Base-by-base conservation (phyloP, 1,284 basidiomycete species). In the Austroboletus novae-zelandiae region DNA sequence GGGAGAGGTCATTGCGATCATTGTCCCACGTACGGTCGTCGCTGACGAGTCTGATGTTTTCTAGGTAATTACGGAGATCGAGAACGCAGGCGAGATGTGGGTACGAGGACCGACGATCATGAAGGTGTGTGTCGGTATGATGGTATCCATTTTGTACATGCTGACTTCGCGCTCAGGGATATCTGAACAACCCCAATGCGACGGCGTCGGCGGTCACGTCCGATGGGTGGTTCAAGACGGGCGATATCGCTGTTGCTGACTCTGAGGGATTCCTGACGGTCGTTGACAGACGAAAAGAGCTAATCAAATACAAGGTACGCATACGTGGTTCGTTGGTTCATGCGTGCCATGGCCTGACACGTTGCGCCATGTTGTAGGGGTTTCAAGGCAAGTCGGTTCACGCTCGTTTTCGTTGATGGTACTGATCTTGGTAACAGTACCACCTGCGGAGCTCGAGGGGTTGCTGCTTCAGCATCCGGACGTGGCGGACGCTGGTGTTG, bases 141-240 rank as follows among this genome's bases (percentile, higher is more conserved):
- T 20, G 13, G 2, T 9, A 18, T 20, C 5, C 36, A 2, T 27
- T 7, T 27, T 11, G 39, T 29, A 53, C 23, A 51, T 48, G 4
- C 27, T 18, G 17, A 11, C 17, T 11, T 30, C 5, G 3, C 27
- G 27, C 27, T 17, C 34, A 82, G 80, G 82, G 84, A n/a, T 87
- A 86, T 57, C 56, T 86, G 43, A 84, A 84, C 61, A 89, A 92
- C 54, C 69, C 72, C 0, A 67, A 69, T 15, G 89, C 90, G 7
- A 93, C 89, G 0, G 66, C 67, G 13, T 75, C 81, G 9, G 69
- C 82, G 4, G 86, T 93, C 57, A 91, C 86, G 0, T 64, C 71
- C 1, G 84, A 89, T 52, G 78, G 80, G 4, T 94, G 88, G 88
- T 87, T 91, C 74, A 90, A 88, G 74, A 94, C 89, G 0, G 91